Percentiles rank a stretch among this genome's conserved stretches.
Conservation (phyloP, 1,284 basidiomycete species). For the Ustilago curta region DNA sequence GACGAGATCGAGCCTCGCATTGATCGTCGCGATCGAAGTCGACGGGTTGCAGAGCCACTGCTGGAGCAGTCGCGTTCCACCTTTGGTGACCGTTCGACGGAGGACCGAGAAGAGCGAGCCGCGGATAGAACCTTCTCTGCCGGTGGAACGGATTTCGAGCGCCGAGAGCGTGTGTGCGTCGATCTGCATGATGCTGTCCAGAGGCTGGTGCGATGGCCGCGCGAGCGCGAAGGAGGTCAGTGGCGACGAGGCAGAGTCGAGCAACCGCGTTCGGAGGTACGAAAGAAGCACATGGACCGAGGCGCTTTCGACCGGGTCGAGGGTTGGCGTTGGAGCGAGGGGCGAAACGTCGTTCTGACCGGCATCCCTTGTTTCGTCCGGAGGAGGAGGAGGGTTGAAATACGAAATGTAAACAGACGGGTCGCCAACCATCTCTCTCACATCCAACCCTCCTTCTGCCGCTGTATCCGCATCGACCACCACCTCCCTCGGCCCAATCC, state of each 20-base stretch:
- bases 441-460: constrained; percentile 8
- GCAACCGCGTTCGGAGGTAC: constrained; percentile 62
- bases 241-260: constrained; percentile 33
- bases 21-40: constrained; percentile 51
- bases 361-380: no score
- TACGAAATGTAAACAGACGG: constrained; percentile 38
- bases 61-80: constrained; percentile 60
- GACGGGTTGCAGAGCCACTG: constrained; percentile 65
- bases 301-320: constrained; percentile 35
- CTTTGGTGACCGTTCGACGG: constrained; percentile 64
- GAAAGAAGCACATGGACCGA: constrained; percentile 54
- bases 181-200: constrained; percentile 56
- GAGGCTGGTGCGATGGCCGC: constrained; percentile 15
- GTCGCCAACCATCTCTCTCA: constrained; percentile 34
- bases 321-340: neutral
- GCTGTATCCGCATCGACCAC: constrained; percentile 42
- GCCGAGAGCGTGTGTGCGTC: constrained; percentile 65
- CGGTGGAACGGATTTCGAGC: constrained; percentile 58
- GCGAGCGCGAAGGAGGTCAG: constrained; percentile 23
- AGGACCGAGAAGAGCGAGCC: constrained; percentile 61
- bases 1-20: constrained; percentile 56
- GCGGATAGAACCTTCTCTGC: constrained; percentile 50
- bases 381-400: constrained; percentile 16
- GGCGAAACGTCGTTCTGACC: neutral
- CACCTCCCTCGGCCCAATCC: constrained; percentile 61